These are phyloP conservation scores for Xylaria cubensis DNA, from an alignment of 495 filamentous ascomycete genomes.

Conservation along the genomic window DNA sequence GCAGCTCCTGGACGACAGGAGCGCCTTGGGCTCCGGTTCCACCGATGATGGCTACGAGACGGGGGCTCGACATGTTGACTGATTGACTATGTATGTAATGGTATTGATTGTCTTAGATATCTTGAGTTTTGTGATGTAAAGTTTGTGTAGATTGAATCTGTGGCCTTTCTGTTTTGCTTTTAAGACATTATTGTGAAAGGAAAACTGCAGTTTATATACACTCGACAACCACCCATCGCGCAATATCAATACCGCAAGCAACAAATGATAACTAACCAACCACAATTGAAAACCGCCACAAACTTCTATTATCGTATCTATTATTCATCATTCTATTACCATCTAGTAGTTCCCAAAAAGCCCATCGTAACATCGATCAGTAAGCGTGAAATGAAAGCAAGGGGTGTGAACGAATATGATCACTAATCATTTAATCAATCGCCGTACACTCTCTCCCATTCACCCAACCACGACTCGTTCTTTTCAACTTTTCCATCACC, in stretches of 20 bases:
- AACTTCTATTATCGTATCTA: slow-evolving; percentile 16
- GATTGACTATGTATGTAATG: not conserved
- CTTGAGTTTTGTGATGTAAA: not conserved
- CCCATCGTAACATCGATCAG: not conserved
- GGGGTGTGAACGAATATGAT: not conserved
- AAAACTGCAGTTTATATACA: not conserved
- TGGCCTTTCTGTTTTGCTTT: not conserved
- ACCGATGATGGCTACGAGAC: slow-evolving; percentile 54
- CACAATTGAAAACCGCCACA: not conserved
- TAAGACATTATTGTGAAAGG: not conserved
- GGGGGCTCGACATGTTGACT: slow-evolving; percentile 36
- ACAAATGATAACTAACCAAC: not conserved
- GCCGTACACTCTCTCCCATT: not conserved
- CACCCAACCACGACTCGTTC: not conserved
- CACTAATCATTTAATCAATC: slow-evolving; percentile 4
- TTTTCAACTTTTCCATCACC: not conserved
- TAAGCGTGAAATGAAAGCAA: slow-evolving; percentile 10
- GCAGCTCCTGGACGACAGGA: slow-evolving; percentile 55
- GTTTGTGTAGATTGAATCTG: not conserved
- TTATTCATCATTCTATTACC: slow-evolving; percentile 17
- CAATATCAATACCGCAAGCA: not conserved
- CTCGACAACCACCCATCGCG: not conserved
- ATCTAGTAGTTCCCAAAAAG: not conserved
- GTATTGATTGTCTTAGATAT: not conserved
- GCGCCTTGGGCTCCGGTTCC: slow-evolving; percentile 64